phyloP scores from a whole-genome alignment of 768 basidiomycete genomes.

The Podaxis pistillaris region DNA sequence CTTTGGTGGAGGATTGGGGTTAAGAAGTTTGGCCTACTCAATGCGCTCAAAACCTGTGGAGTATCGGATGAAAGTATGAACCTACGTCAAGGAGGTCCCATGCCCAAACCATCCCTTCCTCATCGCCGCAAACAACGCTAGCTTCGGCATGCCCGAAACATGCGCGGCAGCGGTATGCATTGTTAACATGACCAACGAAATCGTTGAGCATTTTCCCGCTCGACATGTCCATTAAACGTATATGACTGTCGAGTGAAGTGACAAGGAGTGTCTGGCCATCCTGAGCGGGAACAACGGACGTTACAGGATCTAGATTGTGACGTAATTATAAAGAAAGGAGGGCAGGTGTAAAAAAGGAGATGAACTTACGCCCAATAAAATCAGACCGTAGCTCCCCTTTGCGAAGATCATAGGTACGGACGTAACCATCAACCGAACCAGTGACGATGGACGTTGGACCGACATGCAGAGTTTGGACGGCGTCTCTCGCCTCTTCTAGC shows the following conservation, averaged over 20 bases:
- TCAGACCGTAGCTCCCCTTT: slow-evolving; percentile 90
- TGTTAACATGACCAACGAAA: slow-evolving; percentile 75
- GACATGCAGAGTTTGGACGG: slow-evolving; percentile 77
- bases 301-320: slow-evolving; percentile 70
- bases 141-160: slow-evolving; percentile 86
- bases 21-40: slow-evolving; percentile 63
- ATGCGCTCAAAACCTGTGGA: slow-evolving; percentile 12
- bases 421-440: slow-evolving; percentile 89
- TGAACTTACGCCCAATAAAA: slow-evolving; percentile 79
- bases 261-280: slow-evolving; percentile 82
- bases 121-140: slow-evolving; percentile 83
- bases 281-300: slow-evolving; percentile 75
- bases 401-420: slow-evolving; percentile 92
- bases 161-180: slow-evolving; percentile 74
- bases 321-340: slow-evolving; percentile 10
- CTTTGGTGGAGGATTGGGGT: slow-evolving; percentile 73
- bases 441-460: slow-evolving; percentile 65
- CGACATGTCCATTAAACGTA: slow-evolving; percentile 81
- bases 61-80: slow-evolving; percentile 8
- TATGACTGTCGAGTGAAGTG: slow-evolving; percentile 78
- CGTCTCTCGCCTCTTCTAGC: slow-evolving; percentile 85
- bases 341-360: background rate
- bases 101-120: slow-evolving; percentile 83
- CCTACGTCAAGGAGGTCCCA: slow-evolving; percentile 91
- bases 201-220: slow-evolving; percentile 85